Evolutionary conservation across 345 rosid genomes (phyloP).

Genomic region (Cardiospermum halicacabum): DNA sequence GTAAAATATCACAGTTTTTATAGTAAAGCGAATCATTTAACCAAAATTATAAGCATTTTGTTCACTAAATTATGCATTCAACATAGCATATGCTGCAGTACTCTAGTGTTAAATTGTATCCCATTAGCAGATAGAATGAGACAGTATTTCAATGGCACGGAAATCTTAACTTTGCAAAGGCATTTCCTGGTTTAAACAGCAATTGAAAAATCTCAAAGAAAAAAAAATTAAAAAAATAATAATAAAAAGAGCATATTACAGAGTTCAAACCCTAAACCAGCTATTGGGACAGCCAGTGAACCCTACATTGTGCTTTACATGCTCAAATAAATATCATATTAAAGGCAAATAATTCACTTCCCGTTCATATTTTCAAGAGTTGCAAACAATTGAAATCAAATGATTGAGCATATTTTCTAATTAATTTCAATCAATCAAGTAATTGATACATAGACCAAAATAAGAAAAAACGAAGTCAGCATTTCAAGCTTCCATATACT

Average conservation of each 20-base stretch:
- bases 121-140: neutral
- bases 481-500: neutral
- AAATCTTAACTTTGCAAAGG: neutral
- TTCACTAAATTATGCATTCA: neutral
- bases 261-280: neutral
- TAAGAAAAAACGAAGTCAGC: neutral
- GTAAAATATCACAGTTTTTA: no score
- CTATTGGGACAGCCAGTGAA: neutral
- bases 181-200: neutral
- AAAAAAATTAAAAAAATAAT: no score
- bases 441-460: neutral
- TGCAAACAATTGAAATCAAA: neutral
- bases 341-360: neutral
- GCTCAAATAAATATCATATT: neutral
- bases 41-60: neutral
- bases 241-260: no score
- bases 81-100: neutral
- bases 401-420: neutral
- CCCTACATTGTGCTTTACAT: neutral
- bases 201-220: no score
- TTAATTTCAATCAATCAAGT: neutral
- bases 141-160: neutral
- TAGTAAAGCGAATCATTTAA: neutral
- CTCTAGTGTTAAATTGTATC: neutral
- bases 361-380: neutral